phyloP scores from a whole-genome alignment of 305 asterid species.

The Stenogyne calaminthoides region DNA sequence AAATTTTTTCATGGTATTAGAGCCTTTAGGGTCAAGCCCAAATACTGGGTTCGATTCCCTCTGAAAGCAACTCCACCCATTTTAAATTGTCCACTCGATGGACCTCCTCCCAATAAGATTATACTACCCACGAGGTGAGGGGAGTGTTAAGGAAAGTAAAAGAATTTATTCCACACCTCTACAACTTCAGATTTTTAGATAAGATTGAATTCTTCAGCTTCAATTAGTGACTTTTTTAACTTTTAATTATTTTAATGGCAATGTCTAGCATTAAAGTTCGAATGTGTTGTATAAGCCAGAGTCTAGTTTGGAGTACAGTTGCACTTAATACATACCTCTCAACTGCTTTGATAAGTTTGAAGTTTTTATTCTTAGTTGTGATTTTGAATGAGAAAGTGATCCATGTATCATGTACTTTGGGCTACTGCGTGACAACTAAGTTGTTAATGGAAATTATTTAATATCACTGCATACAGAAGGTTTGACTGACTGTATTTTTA shows the following conservation, averaged over 20 bases:
- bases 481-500: neutral
- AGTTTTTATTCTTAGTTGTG: conserved; percentile 4
- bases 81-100: too few relatives aligned
- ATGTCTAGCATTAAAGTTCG: neutral
- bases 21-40: too few relatives aligned
- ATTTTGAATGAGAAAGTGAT: neutral
- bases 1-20: too few relatives aligned
- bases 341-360: neutral
- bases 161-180: too few relatives aligned
- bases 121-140: too few relatives aligned
- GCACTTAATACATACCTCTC: neutral
- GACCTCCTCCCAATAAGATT: too few relatives aligned
- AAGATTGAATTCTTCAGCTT: neutral
- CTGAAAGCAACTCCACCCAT: too few relatives aligned
- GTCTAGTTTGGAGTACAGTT: conserved; percentile 18
- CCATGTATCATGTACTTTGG: neutral
- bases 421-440: neutral
- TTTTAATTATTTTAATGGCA: neutral
- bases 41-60: too few relatives aligned
- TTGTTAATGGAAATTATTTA: neutral
- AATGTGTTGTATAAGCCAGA: conserved; percentile 4
- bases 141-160: too few relatives aligned
- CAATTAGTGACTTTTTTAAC: neutral
- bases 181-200: too few relatives aligned
- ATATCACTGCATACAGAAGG: neutral